Base-by-base conservation (phyloP, 2,329 filamentous ascomycete species). In the Beauveria asiatica region DNA sequence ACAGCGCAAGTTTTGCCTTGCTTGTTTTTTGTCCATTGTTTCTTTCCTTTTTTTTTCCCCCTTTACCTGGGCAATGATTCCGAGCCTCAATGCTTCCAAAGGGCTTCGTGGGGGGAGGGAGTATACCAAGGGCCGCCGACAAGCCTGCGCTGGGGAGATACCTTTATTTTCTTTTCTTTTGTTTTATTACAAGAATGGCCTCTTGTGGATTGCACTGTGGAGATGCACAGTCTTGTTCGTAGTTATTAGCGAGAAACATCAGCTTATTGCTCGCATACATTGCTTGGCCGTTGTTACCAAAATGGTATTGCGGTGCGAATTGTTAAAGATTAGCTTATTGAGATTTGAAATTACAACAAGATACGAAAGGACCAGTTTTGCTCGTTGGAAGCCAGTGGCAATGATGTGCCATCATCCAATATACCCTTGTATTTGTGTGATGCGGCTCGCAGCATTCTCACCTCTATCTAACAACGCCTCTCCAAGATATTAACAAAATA, bases 401-500 rank as follows among this genome's bases (percentile, higher is more conserved):
- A 37, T 13, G 0, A 37, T 37, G 5, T 25, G 21, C 16, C 33
- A n/a, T 25, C 10, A 13, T 53, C 13, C 4, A 45, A 23, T n/a
- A 44, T 46, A n/a, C 23, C 33, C 11, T 37, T 39, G 39, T 37
- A 57, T 48, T 57, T 6, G 6, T 6, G 6, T n/a, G 27, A 45
- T n/a, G 42, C 42, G 39, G 17, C 17, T 37, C n/a, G 21, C 11
- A 39, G 48, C 53, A 17, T 7, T n/a, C 54, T 27, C 25, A 41
- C 46, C 13, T 59, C 48, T 59, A 52, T 50, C n/a, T 25, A 25
- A 16, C 56, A 51, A 52, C 48, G 48, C 46, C 46, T 13, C 39
- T 33, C 56, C 11, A 51, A 17, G 25, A 58, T 44, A 59, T 51
- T 3, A 45, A 57, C 46, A 57, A 45, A 52, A 59, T 23, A 59